Evolutionary conservation across 2,329 filamentous ascomycete species (phyloP), one percentile per base, ranked within the genome.

Genomic region (Xylaria sp.): DNA sequence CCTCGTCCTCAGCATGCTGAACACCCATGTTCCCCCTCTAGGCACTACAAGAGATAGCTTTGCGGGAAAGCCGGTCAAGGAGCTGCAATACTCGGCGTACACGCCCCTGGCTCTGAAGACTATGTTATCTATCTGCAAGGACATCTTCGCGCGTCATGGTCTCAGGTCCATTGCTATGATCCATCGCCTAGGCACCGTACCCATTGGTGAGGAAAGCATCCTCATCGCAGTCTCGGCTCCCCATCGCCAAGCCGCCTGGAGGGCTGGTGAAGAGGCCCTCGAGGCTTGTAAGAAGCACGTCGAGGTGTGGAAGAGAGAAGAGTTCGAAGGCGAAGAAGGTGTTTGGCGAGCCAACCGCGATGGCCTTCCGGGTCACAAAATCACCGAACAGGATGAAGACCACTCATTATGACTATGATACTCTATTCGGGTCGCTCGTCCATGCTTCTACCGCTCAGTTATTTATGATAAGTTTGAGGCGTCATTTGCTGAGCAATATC

Each of bases 261-360:
- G 84, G 75, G 95, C 92, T 0, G 95, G 93, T 0, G 95, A 98
- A 83, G 93, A 97, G 82, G 92, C 94, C 41, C 82, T 98, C 67
- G 95, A 98, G 83, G 84, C 89, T 78, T 94, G 93, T 77, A 99
- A 98, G 83, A 88, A 88, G 65, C 89, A 86, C 73, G 93, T 93
- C n/a, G 96, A 99, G 84, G 91, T 99, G 51, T 98, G 95, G 95
- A 98, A 98, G 83, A 85, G 90, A 73, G 95, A 98, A 83, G 92
- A 94, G 79, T 98, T 98, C 84, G 89, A 87, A 55, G 91, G 88
- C 1, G 91, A 90, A 25, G 91, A 92, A 72, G 92, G 90, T 7
- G 87, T 96, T 54, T 98, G 94, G 94, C 90, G 94, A 81, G 93
- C 92, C 69, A 98, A 98, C 82, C 83, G 91, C 72, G 94, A 97